Evolutionary conservation across 2,329 filamentous ascomycete genomes (phyloP).

Genomic region (Knoxdaviesia proteae): DNA sequence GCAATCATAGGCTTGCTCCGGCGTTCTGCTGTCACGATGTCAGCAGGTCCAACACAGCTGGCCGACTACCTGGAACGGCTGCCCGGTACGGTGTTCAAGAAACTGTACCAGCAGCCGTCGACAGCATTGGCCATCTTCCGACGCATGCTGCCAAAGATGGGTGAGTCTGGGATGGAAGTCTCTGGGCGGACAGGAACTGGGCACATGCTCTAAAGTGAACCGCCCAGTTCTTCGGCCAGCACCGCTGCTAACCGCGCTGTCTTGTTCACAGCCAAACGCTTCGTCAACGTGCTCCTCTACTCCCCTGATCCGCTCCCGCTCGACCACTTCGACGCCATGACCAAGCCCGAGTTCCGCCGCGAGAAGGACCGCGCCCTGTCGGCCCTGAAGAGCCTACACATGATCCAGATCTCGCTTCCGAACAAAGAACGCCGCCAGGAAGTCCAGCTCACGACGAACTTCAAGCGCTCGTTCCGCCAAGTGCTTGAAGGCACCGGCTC

Average conservation of each 20-base stretch:
- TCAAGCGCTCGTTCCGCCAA: constrained; percentile 62
- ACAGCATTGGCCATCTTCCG: constrained; percentile 90
- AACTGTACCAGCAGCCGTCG: constrained; percentile 88
- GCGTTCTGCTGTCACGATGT: constrained; percentile 16
- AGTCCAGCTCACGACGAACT: constrained; percentile 61
- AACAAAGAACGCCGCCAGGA: constrained; percentile 44
- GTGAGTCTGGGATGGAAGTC: constrained; percentile 17
- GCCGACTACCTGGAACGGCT: constrained; percentile 89
- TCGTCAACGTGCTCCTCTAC: constrained; percentile 92
- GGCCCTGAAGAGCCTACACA: constrained; percentile 69
- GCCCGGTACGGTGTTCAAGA: constrained; percentile 71
- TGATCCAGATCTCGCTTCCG: constrained; percentile 45
- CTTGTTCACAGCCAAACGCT: constrained; percentile 53
- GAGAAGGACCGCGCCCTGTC: constrained; percentile 61
- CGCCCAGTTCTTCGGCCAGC: too few species aligned
- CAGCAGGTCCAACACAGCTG: constrained; percentile 29
- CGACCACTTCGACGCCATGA: constrained; percentile 70
- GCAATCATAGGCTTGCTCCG: too few species aligned
- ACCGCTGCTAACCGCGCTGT: not conserved
- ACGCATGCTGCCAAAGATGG: constrained; percentile 85
- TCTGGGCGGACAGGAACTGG: too few species aligned
- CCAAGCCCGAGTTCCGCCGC: constrained; percentile 40
- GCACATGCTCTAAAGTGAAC: too few species aligned
- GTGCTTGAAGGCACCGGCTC: constrained; percentile 74
- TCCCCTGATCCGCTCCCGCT: constrained; percentile 61